Percentiles rank a stretch among this genome's conserved stretches.
phyloP scores from a whole-genome alignment of 495 filamentous ascomycete genomes.

The Monascus purpureus region DNA sequence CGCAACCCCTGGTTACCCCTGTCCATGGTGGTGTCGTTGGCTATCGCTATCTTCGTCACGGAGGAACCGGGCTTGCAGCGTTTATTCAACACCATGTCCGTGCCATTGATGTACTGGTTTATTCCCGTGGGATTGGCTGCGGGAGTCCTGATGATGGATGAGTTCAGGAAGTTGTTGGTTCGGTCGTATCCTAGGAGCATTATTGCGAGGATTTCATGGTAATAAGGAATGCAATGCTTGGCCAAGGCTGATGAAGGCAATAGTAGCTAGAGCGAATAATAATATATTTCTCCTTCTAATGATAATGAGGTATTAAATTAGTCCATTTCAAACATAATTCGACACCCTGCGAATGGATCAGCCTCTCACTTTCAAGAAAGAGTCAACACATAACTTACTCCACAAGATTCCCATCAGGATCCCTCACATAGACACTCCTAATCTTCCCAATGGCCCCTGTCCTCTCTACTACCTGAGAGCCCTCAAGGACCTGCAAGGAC shows the following conservation, averaged over 20 bases:
- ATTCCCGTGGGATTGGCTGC: slow-evolving; percentile 33
- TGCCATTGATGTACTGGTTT: slow-evolving; percentile 38
- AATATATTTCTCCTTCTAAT: no score
- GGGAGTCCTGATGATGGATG: slow-evolving; percentile 35
- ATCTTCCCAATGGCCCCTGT: slow-evolving; percentile 35
- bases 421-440: slow-evolving; percentile 40
- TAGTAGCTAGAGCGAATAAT: no score
- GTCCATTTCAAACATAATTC: no score
- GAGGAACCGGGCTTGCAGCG: slow-evolving; percentile 34
- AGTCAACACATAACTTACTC: slow-evolving; percentile 32
- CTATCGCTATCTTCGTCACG: slow-evolving; percentile 39
- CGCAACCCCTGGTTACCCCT: slow-evolving; percentile 37
- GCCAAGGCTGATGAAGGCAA: no score
- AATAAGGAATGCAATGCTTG: no score
- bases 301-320: no score
- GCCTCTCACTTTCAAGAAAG: no score
- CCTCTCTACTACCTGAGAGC: slow-evolving; percentile 30
- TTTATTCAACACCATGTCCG: slow-evolving; percentile 32
- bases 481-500: slow-evolving; percentile 27
- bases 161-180: slow-evolving; percentile 33
- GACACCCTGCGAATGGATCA: no score
- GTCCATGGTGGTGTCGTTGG: slow-evolving; percentile 26
- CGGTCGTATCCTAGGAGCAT: slow-evolving; percentile 26
- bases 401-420: slow-evolving; percentile 43
- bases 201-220: slow-evolving; percentile 34